phyloP scores from a whole-genome alignment of 441 rosid species.

The Hura crepitans region DNA sequence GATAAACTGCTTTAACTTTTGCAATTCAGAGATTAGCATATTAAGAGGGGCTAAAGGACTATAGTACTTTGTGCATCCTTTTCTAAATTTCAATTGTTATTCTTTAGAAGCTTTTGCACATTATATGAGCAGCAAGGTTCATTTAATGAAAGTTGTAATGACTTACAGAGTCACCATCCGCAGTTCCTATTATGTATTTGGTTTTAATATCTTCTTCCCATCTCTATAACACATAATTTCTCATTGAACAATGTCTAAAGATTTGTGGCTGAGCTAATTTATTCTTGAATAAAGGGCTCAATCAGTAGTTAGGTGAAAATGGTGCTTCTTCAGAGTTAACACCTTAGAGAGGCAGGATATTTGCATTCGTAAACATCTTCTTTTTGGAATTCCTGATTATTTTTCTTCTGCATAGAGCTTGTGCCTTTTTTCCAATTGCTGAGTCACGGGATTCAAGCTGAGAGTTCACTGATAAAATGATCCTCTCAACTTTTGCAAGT shows the following conservation, averaged over 20 bases:
- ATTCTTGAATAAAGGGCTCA: not conserved
- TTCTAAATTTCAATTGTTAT: not conserved
- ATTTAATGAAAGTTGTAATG: not conserved
- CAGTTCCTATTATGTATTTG: not conserved
- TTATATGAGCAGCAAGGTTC: not conserved
- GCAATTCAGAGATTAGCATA: not conserved
- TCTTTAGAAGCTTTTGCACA: slow-evolving; percentile 5
- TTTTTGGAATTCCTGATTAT: not conserved
- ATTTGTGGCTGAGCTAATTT: not conserved
- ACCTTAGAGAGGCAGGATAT: not conserved
- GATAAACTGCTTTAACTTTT: not conserved
- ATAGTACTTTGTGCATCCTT: not conserved
- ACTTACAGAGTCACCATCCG: not conserved
- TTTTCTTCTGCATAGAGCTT: not conserved
- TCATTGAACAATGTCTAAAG: not conserved
- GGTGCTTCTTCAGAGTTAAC: not conserved
- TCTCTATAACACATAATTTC: not conserved
- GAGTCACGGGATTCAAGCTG: too few relatives aligned
- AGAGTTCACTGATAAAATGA: not conserved
- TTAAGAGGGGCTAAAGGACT: not conserved
- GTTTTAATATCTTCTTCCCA: not conserved
- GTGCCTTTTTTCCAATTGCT: too few relatives aligned
- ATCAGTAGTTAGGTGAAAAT: not conserved
- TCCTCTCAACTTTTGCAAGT: not conserved
- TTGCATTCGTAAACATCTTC: not conserved